Base-by-base conservation (phyloP, 1,284 basidiomycete genomes). In the Ceratobasidium sp. region DNA sequence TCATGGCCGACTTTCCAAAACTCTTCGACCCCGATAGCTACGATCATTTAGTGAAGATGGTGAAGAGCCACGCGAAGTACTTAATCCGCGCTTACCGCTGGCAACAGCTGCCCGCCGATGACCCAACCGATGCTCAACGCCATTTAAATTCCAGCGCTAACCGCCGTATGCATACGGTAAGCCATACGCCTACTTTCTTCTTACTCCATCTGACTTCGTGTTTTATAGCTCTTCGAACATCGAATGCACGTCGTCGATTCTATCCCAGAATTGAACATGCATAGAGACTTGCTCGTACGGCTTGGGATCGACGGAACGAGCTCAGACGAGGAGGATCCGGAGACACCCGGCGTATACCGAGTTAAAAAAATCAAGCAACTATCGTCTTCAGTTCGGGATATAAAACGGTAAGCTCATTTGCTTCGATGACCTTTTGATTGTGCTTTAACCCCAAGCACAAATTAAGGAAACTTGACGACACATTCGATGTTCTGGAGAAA, bases 301-400 rank as follows among this genome's bases (percentile, higher is more conserved):
- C 56, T 58, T 58, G 56, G 56, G 13, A 33, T 58, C 12, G 56
- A 58, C 56, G 56, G 56, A 23, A 58, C 56, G n/a, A 58, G 56
- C 56, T 58, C 56, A 12, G 56, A 58, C 28, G 56, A 58, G n/a
- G 56, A 58, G 28, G 56, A 58, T n/a, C 28, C 56, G 10, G 28
- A 23, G 2, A 23, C 2, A 15, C 56, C 56, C 4, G 56, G 56
- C 1, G 12, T 58, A 12, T 58, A 23, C n/a, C 56, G n/a, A 12
- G 28, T 58, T 18, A 58, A 58, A 10, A 23, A 58, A 33, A 23
- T 23, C n/a, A 58, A 58, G 12, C n/a, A 58, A 12, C 28, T 58
- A 12, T 58, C 56, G 9, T 33, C 56, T 23, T 58, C 28, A 10
- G 56, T 58, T 15, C n/a, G n/a, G 10, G 56, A 58, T 23, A 2